Conservation (phyloP, 208 protist genomes). For the Vickermania spadyakhi region DNA sequence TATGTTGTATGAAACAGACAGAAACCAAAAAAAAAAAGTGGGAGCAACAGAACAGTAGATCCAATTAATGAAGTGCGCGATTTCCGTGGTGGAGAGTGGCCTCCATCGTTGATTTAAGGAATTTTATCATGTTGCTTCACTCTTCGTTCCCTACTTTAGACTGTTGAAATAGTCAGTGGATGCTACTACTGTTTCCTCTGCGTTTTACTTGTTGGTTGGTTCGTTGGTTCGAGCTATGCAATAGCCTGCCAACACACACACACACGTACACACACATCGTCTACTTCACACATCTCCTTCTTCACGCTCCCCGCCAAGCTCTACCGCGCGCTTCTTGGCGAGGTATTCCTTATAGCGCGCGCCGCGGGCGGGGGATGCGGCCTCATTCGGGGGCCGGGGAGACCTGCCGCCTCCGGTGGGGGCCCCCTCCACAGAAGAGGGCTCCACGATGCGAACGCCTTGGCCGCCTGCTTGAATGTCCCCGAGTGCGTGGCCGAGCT, state of each 20-base stretch:
- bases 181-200: no score
- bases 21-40: no score
- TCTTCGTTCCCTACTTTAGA: no score
- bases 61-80: no score
- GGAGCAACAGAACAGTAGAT: no score
- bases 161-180: no score
- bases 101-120: no score
- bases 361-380: slow-evolving; percentile 20
- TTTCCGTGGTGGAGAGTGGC: no score
- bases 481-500: slow-evolving; percentile 49
- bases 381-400: neutral
- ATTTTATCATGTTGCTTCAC: no score
- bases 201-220: no score
- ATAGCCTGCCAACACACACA: neutral
- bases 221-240: no score
- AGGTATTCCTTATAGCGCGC: slow-evolving; percentile 33
- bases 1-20: no score
- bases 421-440: neutral
- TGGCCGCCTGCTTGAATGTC: slow-evolving; percentile 30
- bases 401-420: neutral
- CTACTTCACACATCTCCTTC: neutral
- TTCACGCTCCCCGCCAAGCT: neutral
- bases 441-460: neutral
- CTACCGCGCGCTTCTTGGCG: slow-evolving; percentile 8
- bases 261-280: neutral